Percentiles rank a stretch among this genome's conserved stretches.
Evolutionary conservation across 805 yeast genomes (phyloP).

Genomic region (Sugiyamaella boreocaroliniensis): DNA sequence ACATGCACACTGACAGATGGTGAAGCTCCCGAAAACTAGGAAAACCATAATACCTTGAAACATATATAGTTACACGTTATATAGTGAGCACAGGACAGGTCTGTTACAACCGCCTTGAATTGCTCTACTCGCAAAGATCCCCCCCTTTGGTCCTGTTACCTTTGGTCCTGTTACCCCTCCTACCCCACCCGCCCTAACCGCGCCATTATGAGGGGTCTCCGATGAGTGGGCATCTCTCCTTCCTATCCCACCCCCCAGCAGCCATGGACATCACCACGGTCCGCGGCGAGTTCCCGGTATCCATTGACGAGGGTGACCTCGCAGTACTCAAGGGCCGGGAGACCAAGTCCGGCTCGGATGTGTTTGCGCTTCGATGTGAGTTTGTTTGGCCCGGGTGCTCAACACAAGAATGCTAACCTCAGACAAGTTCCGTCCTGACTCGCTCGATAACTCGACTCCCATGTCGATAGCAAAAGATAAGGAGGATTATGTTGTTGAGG

Average conservation of each 20-base stretch:
- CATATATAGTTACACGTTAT: no score
- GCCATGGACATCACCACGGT: background rate
- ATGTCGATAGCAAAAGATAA: constrained; percentile 15
- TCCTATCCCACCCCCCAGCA: background rate
- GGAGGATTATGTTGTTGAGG: constrained; percentile 18
- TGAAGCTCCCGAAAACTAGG: no score
- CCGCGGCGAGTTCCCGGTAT: background rate
- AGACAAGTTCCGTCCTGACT: constrained; percentile 23
- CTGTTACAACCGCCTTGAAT: no score
- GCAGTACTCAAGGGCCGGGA: background rate
- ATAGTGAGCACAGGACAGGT: no score
- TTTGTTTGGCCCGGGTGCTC: background rate
- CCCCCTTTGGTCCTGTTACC: no score
- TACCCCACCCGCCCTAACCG: no score
- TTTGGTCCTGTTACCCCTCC: no score
- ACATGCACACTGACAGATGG: background rate
- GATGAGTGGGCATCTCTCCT: no score
- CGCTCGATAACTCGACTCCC: constrained; percentile 13
- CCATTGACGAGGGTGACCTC: background rate
- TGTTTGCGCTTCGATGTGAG: constrained; percentile 9
- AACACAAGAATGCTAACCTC: background rate
- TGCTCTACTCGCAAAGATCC: no score
- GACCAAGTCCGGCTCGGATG: background rate
- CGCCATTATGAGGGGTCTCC: no score
- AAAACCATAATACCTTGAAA: no score